Evolutionary conservation across 1,284 basidiomycete genomes (phyloP).

Genomic region (Xerocomus nothofagi): DNA sequence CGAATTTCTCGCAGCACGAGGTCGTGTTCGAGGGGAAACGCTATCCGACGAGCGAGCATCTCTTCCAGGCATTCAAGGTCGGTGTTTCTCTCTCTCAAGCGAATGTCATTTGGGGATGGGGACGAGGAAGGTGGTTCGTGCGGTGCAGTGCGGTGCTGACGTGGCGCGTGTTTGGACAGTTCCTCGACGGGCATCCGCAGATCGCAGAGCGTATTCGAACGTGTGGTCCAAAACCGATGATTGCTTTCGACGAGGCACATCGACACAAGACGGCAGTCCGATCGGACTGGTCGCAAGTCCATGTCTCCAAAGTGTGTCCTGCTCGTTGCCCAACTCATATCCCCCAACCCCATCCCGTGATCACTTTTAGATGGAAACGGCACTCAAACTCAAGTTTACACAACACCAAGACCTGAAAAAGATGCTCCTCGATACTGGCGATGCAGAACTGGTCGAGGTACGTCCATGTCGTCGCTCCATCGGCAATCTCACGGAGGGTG

Average conservation of each 20-base stretch:
- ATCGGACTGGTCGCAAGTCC: slow-evolving; percentile 35
- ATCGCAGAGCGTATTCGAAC: slow-evolving; percentile 37
- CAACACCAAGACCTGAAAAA: slow-evolving; percentile 41
- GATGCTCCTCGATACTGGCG: slow-evolving; percentile 39
- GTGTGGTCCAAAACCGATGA: slow-evolving; percentile 29
- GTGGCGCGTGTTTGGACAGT: slow-evolving; percentile 19
- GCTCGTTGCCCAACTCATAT: not conserved
- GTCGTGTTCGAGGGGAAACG: slow-evolving; percentile 54
- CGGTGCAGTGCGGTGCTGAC: slow-evolving; percentile 12
- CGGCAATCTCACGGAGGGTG: not conserved
- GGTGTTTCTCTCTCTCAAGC: not conserved
- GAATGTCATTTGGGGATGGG: not conserved
- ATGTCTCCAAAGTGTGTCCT: slow-evolving; percentile 27
- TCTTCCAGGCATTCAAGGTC: slow-evolving; percentile 70
- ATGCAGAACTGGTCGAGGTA: slow-evolving; percentile 38
- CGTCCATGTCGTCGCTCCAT: not conserved
- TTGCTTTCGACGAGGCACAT: slow-evolving; percentile 38
- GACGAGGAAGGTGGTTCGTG: too few relatives aligned
- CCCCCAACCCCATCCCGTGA: not conserved
- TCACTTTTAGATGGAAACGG: slow-evolving; percentile 39
- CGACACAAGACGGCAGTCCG: slow-evolving; percentile 32
- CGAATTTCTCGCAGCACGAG: slow-evolving; percentile 64
- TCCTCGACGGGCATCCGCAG: slow-evolving; percentile 32
- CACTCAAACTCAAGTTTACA: slow-evolving; percentile 42
- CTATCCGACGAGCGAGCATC: slow-evolving; percentile 66